Conservation (phyloP, 345 rosid species). For the Salix viminalis region DNA sequence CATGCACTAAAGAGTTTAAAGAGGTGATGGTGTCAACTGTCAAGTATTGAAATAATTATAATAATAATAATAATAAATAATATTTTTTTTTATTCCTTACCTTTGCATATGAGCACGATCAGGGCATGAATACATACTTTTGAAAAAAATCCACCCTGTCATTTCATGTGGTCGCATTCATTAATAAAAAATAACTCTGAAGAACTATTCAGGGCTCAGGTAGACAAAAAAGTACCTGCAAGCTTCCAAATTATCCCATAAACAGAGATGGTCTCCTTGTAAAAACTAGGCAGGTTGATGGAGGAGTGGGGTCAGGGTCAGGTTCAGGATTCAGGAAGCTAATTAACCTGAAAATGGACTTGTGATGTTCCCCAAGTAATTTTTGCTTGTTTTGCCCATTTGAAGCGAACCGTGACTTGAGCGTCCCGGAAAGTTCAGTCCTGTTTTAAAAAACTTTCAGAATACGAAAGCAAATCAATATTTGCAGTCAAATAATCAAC, state of each 20-base stretch:
- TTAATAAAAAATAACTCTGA: neutral
- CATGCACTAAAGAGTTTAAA: neutral
- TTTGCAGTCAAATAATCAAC: no score
- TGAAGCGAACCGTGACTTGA: slow-evolving; percentile 3
- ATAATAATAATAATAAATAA: no score
- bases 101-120: neutral
- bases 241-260: neutral
- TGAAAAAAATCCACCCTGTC: neutral
- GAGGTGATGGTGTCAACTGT: neutral
- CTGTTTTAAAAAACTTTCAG: neutral
- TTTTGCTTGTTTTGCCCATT: neutral
- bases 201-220: neutral
- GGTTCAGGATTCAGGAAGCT: no score
- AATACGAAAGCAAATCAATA: neutral
- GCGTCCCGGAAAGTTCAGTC: neutral
- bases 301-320: neutral
- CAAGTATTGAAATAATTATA: neutral
- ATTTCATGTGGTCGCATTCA: neutral
- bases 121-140: neutral
- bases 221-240: neutral
- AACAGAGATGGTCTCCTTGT: neutral
- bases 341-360: neutral
- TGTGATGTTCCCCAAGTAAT: neutral
- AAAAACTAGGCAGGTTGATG: neutral
- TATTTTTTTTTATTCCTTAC: neutral